phyloP scores from a whole-genome alignment of 2,329 filamentous ascomycete species.

The Neofusicoccum kwambonambiense region DNA sequence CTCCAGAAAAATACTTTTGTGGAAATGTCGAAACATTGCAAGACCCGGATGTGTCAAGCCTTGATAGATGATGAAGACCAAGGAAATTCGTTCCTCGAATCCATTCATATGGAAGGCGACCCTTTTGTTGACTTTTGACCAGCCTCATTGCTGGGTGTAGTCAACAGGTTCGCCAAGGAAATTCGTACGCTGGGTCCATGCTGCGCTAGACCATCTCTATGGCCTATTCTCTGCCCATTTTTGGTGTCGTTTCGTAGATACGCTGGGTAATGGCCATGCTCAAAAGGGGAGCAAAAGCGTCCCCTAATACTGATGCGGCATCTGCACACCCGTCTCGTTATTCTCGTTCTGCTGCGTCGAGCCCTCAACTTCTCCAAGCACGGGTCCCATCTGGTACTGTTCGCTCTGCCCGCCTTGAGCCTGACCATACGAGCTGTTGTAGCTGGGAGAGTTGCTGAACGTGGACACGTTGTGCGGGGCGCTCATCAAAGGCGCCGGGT shows the following conservation, averaged over 20 bases:
- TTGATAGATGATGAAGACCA: not conserved
- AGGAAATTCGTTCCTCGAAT: constrained; percentile 14
- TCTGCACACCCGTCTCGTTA: constrained; percentile 6
- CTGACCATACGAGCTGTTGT: constrained; percentile 25
- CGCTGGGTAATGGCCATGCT: not conserved
- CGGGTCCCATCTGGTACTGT: constrained; percentile 35
- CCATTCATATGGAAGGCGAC: constrained; percentile 11
- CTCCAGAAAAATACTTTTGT: constrained; percentile 14
- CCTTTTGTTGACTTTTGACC: not conserved
- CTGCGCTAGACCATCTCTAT: not conserved
- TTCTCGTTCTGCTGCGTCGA: constrained; percentile 33
- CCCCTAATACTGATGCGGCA: constrained; percentile 27
- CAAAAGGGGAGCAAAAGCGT: not conserved
- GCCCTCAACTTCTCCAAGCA: constrained; percentile 37
- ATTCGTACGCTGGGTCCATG: constrained; percentile 14
- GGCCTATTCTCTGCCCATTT: not conserved
- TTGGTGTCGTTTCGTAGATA: not conserved
- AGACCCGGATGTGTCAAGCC: not conserved
- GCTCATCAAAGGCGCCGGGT: constrained; percentile 27
- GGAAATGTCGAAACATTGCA: not conserved
- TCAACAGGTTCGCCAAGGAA: constrained; percentile 12
- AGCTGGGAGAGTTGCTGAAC: constrained; percentile 37
- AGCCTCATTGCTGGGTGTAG: constrained; percentile 4
- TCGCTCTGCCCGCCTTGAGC: constrained; percentile 30
- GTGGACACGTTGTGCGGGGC: constrained; percentile 41